A percentile compares a stretch with the other conserved stretches of the same genome.
phyloP scores from a whole-genome alignment of 345 rosid genomes.

The Syzygium jambos region DNA sequence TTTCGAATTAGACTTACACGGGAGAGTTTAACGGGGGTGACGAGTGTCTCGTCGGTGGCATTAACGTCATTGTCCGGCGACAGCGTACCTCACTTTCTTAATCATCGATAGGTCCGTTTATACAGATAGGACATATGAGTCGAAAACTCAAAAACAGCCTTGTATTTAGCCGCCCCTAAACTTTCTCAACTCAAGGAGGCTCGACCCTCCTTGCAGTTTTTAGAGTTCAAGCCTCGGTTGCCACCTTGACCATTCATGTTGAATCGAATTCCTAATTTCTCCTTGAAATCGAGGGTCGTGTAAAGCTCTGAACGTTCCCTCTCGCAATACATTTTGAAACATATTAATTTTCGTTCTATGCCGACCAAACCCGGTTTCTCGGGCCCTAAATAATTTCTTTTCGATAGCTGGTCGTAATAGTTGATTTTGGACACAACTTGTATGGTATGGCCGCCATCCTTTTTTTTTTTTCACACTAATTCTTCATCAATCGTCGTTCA shows the following conservation, averaged over 20 bases:
- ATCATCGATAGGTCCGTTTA: background rate
- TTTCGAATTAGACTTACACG: background rate
- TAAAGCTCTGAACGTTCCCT: background rate
- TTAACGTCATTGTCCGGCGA: background rate
- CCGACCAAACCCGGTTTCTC: background rate
- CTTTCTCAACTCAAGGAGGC: background rate
- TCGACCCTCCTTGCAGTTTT: background rate
- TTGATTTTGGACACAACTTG: background rate
- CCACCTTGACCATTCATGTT: background rate
- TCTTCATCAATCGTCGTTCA: background rate
- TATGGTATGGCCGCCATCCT: background rate
- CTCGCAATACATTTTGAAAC: no score
- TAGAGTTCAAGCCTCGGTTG: background rate
- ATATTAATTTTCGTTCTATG: no score
- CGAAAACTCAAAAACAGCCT: background rate
- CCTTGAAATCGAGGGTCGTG: background rate
- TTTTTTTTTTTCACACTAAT: background rate
- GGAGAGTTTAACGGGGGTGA: background rate
- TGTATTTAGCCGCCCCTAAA: background rate
- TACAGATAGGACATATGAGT: background rate
- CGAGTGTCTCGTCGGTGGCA: background rate
- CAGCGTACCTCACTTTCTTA: background rate
- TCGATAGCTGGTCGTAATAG: background rate
- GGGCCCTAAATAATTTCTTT: background rate
- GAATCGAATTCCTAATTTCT: background rate